Percentiles rank a stretch among this genome's conserved stretches.
phyloP scores from a whole-genome alignment of 78 protist genomes.

The Abeoforma whisleri region DNA sequence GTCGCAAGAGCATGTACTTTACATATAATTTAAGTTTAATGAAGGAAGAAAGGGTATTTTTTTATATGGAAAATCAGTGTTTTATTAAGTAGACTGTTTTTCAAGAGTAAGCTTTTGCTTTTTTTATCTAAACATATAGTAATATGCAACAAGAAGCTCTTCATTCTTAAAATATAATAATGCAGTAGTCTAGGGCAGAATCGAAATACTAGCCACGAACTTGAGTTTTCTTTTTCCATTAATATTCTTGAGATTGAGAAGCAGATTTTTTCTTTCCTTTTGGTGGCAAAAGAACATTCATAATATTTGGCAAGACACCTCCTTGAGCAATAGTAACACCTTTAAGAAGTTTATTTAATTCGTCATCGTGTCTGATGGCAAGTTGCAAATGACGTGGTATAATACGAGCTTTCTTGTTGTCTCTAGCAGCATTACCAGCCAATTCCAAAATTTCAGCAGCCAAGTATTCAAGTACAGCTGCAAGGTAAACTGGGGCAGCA shows the following conservation, averaged over 20 bases:
- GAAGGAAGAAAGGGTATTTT: too few species aligned
- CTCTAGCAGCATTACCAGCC: slow-evolving; percentile 87
- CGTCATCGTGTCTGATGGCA: slow-evolving; percentile 91
- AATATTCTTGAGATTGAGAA: slow-evolving; percentile 33
- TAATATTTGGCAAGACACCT: slow-evolving; percentile 92
- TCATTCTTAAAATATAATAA: too few species aligned
- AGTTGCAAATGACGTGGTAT: slow-evolving; percentile 88
- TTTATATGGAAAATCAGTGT: too few species aligned
- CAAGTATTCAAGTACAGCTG: slow-evolving; percentile 93
- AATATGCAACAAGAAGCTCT: too few species aligned
- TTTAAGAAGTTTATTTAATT: slow-evolving; percentile 78
- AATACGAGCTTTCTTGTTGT: slow-evolving; percentile 79
- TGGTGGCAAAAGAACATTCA: slow-evolving; percentile 63
- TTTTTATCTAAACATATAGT: too few species aligned
- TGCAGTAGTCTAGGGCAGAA: too few species aligned
- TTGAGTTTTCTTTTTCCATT: too few species aligned
- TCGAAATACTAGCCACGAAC: too few species aligned
- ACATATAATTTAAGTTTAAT: too few species aligned
- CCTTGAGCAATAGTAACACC: slow-evolving; percentile 84
- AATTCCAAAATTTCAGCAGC: slow-evolving; percentile 90
- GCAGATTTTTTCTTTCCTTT: slow-evolving; percentile 50
- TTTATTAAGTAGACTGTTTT: too few species aligned
- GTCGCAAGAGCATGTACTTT: too few species aligned
- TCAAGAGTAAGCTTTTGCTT: too few species aligned
- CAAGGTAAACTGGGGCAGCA: slow-evolving; percentile 87